phyloP scores from a whole-genome alignment of 768 basidiomycete genomes.

The Russula foetens region DNA sequence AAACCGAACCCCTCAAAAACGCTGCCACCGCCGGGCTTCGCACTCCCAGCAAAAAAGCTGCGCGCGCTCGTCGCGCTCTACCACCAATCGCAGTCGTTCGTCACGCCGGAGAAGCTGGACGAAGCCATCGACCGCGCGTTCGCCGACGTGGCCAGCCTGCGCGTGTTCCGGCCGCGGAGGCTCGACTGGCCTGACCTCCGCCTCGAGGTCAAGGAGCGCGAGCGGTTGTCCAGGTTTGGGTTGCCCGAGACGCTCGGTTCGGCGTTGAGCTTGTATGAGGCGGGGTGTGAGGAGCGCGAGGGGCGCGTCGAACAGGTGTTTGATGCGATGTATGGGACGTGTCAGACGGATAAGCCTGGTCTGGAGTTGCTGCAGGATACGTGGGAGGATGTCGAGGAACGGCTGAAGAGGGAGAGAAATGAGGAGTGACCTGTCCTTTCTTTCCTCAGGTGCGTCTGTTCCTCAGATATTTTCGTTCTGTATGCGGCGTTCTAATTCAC shows the following conservation, averaged over 20 bases:
- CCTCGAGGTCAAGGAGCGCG: constrained; percentile 17
- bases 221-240: constrained; percentile 9
- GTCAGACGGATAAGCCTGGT: constrained; percentile 7
- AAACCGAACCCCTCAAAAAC: background rate
- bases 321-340: constrained; percentile 20
- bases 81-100: constrained; percentile 64
- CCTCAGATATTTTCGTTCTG: too few species aligned
- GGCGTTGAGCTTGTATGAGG: background rate
- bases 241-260: constrained; percentile 11
- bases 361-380: constrained; percentile 18
- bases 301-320: constrained; percentile 8
- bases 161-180: constrained; percentile 3
- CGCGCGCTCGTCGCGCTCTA: constrained; percentile 72
- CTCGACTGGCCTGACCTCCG: constrained; percentile 17
- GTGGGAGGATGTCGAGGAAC: constrained; percentile 16
- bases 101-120: constrained; percentile 63
- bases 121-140: constrained; percentile 61
- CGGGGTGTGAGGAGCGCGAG: constrained; percentile 1
- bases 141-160: background rate
- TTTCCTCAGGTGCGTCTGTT: background rate
- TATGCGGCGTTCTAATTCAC: background rate
- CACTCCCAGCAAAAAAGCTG: constrained; percentile 49
- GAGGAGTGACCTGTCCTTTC: background rate
- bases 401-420: constrained; percentile 12
- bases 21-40: constrained; percentile 15